Conservation (phyloP, 2,329 filamentous ascomycete genomes). For the Talaromyces sp. region DNA sequence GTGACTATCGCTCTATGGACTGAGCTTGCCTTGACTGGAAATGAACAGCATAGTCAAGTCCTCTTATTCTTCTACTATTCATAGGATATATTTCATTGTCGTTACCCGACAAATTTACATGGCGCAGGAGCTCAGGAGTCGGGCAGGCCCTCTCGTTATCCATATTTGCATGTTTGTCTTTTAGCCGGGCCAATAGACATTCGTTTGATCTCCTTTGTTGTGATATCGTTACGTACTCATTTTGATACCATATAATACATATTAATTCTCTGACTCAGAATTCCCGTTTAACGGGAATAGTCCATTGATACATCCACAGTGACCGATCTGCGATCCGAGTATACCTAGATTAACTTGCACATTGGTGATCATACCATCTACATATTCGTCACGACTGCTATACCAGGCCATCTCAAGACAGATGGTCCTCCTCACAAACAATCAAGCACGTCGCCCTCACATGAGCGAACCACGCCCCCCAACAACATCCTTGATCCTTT, state of each 20-base stretch:
- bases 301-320: not conserved
- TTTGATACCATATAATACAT: slow-evolving; percentile 17
- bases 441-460: not conserved
- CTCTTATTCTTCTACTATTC: not conserved
- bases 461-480: not conserved
- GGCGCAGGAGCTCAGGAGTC: slow-evolving; percentile 19
- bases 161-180: slow-evolving; percentile 19
- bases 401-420: not conserved
- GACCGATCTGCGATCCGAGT: too few relatives aligned
- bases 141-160: slow-evolving; percentile 19
- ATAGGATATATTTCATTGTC: slow-evolving; percentile 11
- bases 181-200: slow-evolving; percentile 17
- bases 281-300: not conserved
- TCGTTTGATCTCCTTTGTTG: slow-evolving; percentile 19
- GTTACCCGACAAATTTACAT: slow-evolving; percentile 15
- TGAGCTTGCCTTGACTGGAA: not conserved
- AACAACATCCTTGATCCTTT: not conserved
- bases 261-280: not conserved
- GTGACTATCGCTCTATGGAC: not conserved
- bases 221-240: slow-evolving; percentile 12
- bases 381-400: too few relatives aligned
- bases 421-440: not conserved
- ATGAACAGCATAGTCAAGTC: not conserved
- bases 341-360: not conserved
- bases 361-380: not conserved